A percentile compares a stretch with the other conserved stretches of the same genome.
Conservation (phyloP, 208 protist species). For the Crithidia expoeki region DNA sequence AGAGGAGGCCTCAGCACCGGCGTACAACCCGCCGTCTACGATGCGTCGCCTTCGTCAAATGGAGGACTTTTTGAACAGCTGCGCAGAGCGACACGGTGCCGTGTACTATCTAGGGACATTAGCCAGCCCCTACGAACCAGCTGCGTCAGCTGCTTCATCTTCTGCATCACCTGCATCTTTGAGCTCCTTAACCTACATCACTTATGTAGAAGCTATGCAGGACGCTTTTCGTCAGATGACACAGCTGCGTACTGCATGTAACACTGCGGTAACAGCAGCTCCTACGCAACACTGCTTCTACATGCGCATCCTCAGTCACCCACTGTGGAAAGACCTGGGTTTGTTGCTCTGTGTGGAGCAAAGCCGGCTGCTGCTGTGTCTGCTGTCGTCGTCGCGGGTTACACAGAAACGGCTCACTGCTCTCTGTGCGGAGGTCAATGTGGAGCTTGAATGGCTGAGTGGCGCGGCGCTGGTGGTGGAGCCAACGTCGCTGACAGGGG, state of each 20-base stretch:
- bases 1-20: not conserved
- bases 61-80: conserved; percentile 28
- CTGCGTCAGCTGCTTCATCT: not conserved
- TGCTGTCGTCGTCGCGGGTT: conserved; percentile 58
- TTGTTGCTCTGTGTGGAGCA: conserved; percentile 63
- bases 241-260: conserved; percentile 12
- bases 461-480: conserved; percentile 59
- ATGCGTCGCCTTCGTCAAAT: conserved; percentile 17
- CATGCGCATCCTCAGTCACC: conserved; percentile 49
- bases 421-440: conserved; percentile 20
- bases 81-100: conserved; percentile 23
- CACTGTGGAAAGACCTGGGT: conserved; percentile 53
- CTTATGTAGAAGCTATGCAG: conserved; percentile 28
- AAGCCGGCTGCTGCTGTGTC: conserved; percentile 55
- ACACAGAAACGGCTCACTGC: conserved; percentile 61
- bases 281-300: conserved; percentile 48
- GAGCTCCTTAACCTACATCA: conserved; percentile 12
- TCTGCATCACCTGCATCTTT: not conserved
- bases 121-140: conserved; percentile 17
- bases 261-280: not conserved
- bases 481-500: conserved; percentile 25
- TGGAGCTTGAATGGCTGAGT: conserved; percentile 59
- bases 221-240: conserved; percentile 28
- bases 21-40: conserved; percentile 18
- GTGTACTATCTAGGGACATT: conserved; percentile 48